Evolutionary conservation across 805 yeast genomes (phyloP).

Genomic region (Priceomyces carsonii): DNA sequence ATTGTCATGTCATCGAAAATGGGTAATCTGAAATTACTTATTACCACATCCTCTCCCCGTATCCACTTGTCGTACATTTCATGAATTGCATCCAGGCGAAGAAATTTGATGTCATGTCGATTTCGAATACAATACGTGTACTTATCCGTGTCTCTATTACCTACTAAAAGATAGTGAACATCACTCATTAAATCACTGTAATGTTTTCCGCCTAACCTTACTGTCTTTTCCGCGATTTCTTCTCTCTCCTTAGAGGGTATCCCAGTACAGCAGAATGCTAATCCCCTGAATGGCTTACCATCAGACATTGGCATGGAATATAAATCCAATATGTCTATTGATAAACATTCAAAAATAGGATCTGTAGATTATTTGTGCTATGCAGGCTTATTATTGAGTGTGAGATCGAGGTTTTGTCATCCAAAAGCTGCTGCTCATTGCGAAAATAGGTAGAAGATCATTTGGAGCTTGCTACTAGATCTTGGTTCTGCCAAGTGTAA

Average conservation of each 20-base stretch:
- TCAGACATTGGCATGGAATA: conserved; percentile 3
- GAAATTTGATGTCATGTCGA: conserved; percentile 58
- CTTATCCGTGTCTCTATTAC: conserved; percentile 56
- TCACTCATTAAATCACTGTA: conserved; percentile 61
- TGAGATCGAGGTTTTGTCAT: too few species aligned
- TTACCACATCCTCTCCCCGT: conserved; percentile 43
- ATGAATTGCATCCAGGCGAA: conserved; percentile 48
- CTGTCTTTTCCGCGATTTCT: conserved; percentile 46
- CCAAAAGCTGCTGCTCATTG: too few species aligned
- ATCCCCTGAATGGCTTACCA: conserved; percentile 43
- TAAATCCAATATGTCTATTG: not conserved
- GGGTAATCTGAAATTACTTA: conserved; percentile 31
- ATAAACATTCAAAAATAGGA: not conserved
- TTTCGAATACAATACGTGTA: conserved; percentile 50
- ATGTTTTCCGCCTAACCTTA: conserved; percentile 59
- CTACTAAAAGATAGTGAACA: conserved; percentile 60
- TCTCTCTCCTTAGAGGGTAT: conserved; percentile 41
- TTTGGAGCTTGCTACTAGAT: too few species aligned
- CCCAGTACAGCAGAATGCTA: conserved; percentile 61
- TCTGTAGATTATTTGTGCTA: too few species aligned
- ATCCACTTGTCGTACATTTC: conserved; percentile 53
- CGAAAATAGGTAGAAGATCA: too few species aligned
- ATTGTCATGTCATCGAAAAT: conserved; percentile 47
- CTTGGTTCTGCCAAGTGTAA: too few species aligned
- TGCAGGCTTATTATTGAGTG: too few species aligned